These are phyloP conservation scores for Quercus parvula DNA, from an alignment of 306 rosid genomes.

Conservation along the genomic window DNA sequence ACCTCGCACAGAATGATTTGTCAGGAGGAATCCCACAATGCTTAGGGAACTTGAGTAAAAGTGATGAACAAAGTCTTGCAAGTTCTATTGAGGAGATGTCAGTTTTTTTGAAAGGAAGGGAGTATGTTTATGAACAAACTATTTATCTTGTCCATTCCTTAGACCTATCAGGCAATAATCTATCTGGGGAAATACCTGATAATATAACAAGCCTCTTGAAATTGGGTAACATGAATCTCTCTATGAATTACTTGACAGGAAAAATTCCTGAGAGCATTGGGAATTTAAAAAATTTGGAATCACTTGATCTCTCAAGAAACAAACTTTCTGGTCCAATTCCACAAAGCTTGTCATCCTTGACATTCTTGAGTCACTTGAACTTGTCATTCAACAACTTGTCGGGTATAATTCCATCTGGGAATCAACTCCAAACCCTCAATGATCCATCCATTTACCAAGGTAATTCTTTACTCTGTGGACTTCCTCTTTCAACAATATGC, in stretches of 20 bases:
- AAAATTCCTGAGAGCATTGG: constrained; percentile 3
- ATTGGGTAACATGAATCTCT: constrained; percentile 10
- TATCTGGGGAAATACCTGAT: constrained; percentile 9
- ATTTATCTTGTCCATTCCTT: neutral
- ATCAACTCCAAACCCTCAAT: constrained; percentile 1
- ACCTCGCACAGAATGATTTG: neutral
- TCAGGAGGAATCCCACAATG: neutral
- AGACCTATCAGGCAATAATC: neutral
- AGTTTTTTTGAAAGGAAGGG: neutral
- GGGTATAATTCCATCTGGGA: constrained; percentile 5
- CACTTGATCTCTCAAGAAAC: constrained; percentile 15
- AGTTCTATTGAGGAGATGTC: accelerated
- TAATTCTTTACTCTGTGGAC: constrained; percentile 1
- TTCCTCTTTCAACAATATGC: neutral
- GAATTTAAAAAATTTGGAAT: neutral
- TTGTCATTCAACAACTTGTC: constrained; percentile 10
- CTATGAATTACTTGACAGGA: constrained; percentile 13
- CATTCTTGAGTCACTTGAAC: constrained; percentile 13
- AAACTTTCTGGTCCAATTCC: constrained; percentile 7
- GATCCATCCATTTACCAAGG: constrained; percentile 18
- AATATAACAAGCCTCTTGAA: neutral
- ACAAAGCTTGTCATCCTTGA: neutral
- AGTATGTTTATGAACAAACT: accelerated
- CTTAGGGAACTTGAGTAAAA: neutral
- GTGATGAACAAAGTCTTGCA: accelerated